A percentile compares a stretch with the other conserved stretches of the same genome.
Conservation (phyloP, 805 yeast genomes). For the Sporopachydermia lactativora region DNA sequence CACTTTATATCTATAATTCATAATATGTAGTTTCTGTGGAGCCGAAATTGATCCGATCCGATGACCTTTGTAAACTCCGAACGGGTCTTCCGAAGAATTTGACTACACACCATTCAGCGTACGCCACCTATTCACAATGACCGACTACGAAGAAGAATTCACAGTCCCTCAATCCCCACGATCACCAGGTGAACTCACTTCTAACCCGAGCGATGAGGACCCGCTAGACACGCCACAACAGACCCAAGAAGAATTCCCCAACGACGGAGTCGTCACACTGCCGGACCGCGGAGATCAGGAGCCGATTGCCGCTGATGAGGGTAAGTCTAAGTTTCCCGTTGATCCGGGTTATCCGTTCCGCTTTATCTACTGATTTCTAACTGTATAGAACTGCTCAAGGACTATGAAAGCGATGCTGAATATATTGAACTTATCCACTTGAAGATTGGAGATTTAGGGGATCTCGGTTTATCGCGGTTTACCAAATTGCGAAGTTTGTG, state of each 20-base stretch:
- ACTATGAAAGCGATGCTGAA: conserved; percentile 36
- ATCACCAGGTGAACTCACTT: conserved; percentile 1
- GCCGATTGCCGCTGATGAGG: conserved; percentile 50
- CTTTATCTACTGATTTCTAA: conserved; percentile 19
- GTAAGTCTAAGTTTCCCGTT: conserved; percentile 12
- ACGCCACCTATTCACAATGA: neutral
- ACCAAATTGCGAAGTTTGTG: conserved; percentile 43
- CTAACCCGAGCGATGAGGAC: conserved; percentile 4
- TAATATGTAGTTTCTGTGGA: no score
- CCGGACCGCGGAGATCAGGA: conserved; percentile 8
- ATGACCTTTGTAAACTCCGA: no score
- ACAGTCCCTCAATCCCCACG: conserved; percentile 1
- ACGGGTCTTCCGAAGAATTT: no score
- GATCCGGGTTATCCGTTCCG: conserved; percentile 19
- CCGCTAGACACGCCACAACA: conserved; percentile 3
- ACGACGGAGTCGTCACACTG: conserved; percentile 8
- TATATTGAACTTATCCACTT: conserved; percentile 55
- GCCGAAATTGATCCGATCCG: no score
- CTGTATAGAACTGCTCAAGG: conserved; percentile 28
- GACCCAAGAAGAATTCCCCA: neutral
- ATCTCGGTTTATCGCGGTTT: conserved; percentile 44
- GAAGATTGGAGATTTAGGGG: conserved; percentile 51
- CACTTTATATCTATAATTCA: no score
- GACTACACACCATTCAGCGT: no score
- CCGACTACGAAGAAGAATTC: neutral